phyloP scores from a whole-genome alignment of 768 basidiomycete species.

The Amanita rimosa region DNA sequence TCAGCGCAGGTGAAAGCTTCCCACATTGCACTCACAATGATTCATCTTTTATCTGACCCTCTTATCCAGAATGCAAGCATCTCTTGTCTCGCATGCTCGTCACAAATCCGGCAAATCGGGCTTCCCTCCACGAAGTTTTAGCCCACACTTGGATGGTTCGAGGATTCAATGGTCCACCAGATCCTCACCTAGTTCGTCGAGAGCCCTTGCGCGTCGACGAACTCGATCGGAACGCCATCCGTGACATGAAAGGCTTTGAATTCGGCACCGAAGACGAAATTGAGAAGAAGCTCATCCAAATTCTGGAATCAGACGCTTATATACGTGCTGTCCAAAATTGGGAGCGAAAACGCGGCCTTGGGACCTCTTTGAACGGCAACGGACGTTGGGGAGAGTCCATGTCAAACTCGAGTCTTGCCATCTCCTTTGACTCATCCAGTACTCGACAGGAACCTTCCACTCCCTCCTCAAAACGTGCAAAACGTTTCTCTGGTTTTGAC shows the following conservation, averaged over 20 bases:
- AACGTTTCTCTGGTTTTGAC: constrained; percentile 92
- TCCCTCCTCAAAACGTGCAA: constrained; percentile 50
- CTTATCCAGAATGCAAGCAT: constrained; percentile 76
- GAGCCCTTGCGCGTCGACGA: constrained; percentile 86
- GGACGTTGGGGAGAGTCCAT: constrained; percentile 44
- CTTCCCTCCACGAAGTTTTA: constrained; percentile 76
- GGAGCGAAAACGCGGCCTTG: constrained; percentile 53
- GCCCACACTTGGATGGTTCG: constrained; percentile 89
- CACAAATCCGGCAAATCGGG: constrained; percentile 79
- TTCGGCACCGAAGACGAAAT: constrained; percentile 88
- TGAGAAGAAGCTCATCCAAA: constrained; percentile 53
- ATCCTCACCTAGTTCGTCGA: constrained; percentile 77
- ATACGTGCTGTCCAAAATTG: constrained; percentile 60
- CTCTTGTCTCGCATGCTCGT: constrained; percentile 93
- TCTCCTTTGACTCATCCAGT: constrained; percentile 44
- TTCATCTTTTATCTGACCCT: not conserved
- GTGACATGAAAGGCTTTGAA: constrained; percentile 93
- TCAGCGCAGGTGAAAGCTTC: constrained; percentile 72
- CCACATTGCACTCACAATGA: too few relatives aligned
- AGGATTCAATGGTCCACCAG: constrained; percentile 70
- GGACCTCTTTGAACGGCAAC: constrained; percentile 20
- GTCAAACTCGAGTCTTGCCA: constrained; percentile 60
- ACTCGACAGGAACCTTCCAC: constrained; percentile 28
- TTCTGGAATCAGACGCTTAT: constrained; percentile 76
- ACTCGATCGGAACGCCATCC: constrained; percentile 76